Base-by-base conservation (phyloP, 2,329 filamentous ascomycete genomes). In the Boeremia lycopersici region DNA sequence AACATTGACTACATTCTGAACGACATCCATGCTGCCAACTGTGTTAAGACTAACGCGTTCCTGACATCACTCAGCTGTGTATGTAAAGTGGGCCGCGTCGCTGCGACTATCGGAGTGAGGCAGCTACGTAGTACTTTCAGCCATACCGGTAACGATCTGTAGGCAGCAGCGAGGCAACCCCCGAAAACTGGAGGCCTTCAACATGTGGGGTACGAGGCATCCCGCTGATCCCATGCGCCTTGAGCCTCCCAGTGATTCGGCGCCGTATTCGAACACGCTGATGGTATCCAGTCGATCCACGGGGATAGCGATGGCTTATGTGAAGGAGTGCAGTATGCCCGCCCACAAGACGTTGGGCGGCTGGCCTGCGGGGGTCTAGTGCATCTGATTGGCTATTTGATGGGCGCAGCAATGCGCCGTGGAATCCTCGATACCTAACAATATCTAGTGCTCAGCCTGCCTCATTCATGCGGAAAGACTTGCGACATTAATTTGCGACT, bases 381-480 rank as follows among this genome's bases (percentile, higher is more conserved):
- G 10, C 17, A 12, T 33, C 36, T 39, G 47, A 55, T 53, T 53
- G 49, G 49, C 25, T 38, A 8, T 9, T 17, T 26, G n/a, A 36
- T 47, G 36, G 49, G 49, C 49, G 49, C 49, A 55, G 46, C 52
- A 49, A 38, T 17, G 30, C 41, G 46, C 17, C 6, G 36, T 35
- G 47, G 36, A 50, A 41, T 55, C 25, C 46, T 50, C 35, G 46
- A 47, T 55, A 23, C 52, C 52, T 50, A 55, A 50, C 15, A 45
- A 47, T 33, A 44, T 34, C 41, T 55, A 55, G 52, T 15, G 52
- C 47, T 50, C 46, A 55, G 52, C 52, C 41, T 49, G 31, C 46
- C 34, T 55, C 41, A 50, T 55, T 50, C 52, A 55, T 50, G 47
- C 42, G 52, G 52, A 15, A 55, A 38, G 30, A 46, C 29, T 55